Evolutionary conservation across 1,284 basidiomycete genomes (phyloP).

Genomic region (Sutorius eximius): DNA sequence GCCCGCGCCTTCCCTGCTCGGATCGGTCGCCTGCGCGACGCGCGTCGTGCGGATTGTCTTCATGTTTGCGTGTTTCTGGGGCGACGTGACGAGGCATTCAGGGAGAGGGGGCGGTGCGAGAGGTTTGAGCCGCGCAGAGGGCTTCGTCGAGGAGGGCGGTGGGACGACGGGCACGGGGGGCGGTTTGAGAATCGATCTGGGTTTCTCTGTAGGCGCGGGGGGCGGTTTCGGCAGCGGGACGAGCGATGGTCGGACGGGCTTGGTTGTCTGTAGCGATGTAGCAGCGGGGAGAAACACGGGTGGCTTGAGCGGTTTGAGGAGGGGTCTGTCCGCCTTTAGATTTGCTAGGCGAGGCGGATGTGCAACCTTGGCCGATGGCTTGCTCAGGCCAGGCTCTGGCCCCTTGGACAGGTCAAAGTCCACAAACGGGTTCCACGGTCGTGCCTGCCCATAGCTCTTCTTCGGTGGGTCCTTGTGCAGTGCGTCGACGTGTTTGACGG

Average conservation of each 20-base stretch:
- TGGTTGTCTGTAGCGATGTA: neutral
- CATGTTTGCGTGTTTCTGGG: constrained; percentile 36
- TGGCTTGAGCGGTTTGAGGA: constrained; percentile 14
- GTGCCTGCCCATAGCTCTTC: constrained; percentile 13
- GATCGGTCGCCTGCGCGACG: constrained; percentile 44
- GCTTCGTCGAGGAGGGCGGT: constrained; percentile 8
- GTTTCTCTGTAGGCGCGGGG: constrained; percentile 15
- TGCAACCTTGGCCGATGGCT: neutral
- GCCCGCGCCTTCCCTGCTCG: constrained; percentile 40
- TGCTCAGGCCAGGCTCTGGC: constrained; percentile 19
- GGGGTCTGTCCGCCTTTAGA: neutral
- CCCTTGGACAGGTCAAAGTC: constrained; percentile 4
- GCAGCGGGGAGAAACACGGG: constrained; percentile 12
- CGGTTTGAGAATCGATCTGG: constrained; percentile 29
- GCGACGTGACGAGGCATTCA: constrained; percentile 9
- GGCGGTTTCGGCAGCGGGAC: constrained; percentile 7
- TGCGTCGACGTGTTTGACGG: neutral
- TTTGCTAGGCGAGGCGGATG: constrained; percentile 2
- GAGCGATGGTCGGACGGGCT: neutral
- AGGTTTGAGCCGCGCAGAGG: constrained; percentile 20
- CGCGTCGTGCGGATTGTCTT: constrained; percentile 46
- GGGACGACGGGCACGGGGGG: constrained; percentile 24
- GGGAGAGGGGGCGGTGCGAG: constrained; percentile 27
- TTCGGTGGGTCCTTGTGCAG: neutral
- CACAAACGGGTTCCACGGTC: constrained; percentile 26